Evolutionary conservation across 768 basidiomycete species (phyloP).

Genomic region (Hypholoma fasciculare): DNA sequence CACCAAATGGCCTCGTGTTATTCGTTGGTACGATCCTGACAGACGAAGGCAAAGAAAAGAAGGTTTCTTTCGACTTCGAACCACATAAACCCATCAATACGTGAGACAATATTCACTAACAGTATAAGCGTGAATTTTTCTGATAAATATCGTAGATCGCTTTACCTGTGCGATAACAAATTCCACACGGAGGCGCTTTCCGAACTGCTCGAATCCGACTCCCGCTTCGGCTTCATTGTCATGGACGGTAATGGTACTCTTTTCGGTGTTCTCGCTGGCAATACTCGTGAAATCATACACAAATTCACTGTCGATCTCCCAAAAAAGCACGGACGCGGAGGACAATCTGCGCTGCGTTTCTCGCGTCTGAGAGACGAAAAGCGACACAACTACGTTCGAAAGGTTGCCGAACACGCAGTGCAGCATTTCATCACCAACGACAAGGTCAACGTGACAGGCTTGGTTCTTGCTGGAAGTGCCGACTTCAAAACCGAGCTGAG

Average conservation of each 20-base stretch:
- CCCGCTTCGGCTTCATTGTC: constrained; percentile 98
- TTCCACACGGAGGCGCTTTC: constrained; percentile 98
- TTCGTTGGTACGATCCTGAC: constrained; percentile 98
- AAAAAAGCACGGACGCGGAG: constrained; percentile 99
- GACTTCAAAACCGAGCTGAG: constrained; percentile 99
- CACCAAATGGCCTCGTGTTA: constrained; percentile 94
- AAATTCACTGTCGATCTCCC: constrained; percentile 99
- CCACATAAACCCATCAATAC: constrained; percentile 99
- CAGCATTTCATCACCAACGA: constrained; percentile 98
- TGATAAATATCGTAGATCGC: constrained; percentile 54
- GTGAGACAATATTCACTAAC: constrained; percentile 43
- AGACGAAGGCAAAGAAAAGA: constrained; percentile 99
- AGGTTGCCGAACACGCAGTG: constrained; percentile 95
- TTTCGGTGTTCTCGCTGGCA: constrained; percentile 93
- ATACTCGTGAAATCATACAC: constrained; percentile 96
- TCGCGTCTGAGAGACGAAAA: constrained; percentile 99
- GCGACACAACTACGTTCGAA: constrained; percentile 99
- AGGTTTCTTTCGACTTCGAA: constrained; percentile 97
- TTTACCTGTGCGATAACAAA: constrained; percentile 99
- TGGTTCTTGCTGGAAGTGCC: constrained; percentile 95
- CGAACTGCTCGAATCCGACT: constrained; percentile 95
- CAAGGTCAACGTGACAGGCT: constrained; percentile 96
- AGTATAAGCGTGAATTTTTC: neutral
- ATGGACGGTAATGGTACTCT: constrained; percentile 99
- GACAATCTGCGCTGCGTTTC: constrained; percentile 99